Conservation (phyloP, 2,329 filamentous ascomycete species). For the Lecanicillium sp. region DNA sequence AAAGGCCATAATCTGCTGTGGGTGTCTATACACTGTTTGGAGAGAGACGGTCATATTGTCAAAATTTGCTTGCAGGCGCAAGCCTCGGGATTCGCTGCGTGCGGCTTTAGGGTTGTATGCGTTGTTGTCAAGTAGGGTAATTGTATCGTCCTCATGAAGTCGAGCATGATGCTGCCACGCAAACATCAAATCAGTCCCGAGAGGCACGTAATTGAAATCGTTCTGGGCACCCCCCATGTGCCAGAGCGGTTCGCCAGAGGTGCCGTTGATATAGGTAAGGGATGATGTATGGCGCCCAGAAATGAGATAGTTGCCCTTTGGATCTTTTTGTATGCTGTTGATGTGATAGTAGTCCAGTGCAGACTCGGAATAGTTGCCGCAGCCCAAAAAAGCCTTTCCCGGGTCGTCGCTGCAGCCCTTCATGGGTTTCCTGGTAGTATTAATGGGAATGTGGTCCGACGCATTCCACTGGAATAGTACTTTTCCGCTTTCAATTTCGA, state of each 20-base stretch:
- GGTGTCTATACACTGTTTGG: conserved; percentile 40
- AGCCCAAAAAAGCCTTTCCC: conserved; percentile 10
- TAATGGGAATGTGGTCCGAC: conserved; percentile 18
- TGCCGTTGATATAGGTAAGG: conserved; percentile 39
- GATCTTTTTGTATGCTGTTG: conserved; percentile 47
- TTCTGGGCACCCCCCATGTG: conserved; percentile 41
- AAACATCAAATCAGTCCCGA: conserved; percentile 29
- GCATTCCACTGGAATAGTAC: conserved; percentile 41
- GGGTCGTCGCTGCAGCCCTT: conserved; percentile 14
- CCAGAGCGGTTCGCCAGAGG: conserved; percentile 44
- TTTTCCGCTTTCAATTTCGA: conserved; percentile 40
- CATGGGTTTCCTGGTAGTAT: conserved; percentile 1
- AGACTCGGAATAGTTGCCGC: conserved; percentile 21
- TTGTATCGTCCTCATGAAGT: conserved; percentile 35
- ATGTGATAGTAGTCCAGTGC: conserved; percentile 50
- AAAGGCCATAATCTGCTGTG: conserved; percentile 41
- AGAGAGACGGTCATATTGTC: conserved; percentile 36
- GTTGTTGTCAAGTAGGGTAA: conserved; percentile 48
- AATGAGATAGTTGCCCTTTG: conserved; percentile 43
- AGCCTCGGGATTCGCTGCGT: conserved; percentile 32
- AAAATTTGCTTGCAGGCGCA: conserved; percentile 40
- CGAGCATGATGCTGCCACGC: conserved; percentile 47
- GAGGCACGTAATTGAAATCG: conserved; percentile 24
- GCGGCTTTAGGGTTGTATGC: conserved; percentile 29
- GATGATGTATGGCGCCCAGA: conserved; percentile 42